Evolutionary conservation across 1,139 yeast species (phyloP).

Genomic region (Geotrichum cucujoidarum): DNA sequence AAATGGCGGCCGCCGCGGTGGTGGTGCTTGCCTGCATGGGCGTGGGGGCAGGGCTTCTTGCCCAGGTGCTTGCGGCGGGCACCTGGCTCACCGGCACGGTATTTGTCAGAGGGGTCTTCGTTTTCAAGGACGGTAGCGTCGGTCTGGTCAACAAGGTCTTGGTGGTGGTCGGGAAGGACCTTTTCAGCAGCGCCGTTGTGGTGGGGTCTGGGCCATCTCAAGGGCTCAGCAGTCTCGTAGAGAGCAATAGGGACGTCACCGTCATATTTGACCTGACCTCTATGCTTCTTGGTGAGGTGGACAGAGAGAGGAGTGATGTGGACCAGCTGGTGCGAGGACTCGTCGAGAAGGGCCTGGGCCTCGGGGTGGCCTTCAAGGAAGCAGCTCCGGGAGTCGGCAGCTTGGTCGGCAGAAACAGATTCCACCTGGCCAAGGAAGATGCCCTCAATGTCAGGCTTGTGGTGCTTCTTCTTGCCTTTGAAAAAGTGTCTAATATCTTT

Average conservation of each 20-base stretch:
- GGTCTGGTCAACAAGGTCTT: no score
- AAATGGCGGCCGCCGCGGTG: background rate
- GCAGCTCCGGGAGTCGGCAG: slow-evolving; percentile 41
- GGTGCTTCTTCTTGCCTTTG: slow-evolving; percentile 46
- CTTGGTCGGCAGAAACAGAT: slow-evolving; percentile 36
- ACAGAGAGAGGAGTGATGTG: slow-evolving; percentile 55
- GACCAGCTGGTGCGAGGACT: slow-evolving; percentile 47
- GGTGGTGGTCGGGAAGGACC: no score
- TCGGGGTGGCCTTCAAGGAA: slow-evolving; percentile 62
- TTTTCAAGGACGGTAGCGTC: no score
- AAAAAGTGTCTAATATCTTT: slow-evolving; percentile 52
- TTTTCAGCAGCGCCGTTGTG: no score
- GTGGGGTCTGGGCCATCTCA: no score
- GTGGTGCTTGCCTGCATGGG: slow-evolving; percentile 1
- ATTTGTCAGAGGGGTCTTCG: no score
- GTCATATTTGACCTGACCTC: slow-evolving; percentile 69
- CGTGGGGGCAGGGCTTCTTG: no score
- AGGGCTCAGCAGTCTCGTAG: slow-evolving; percentile 43
- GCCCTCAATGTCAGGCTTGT: slow-evolving; percentile 49
- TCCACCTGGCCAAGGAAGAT: slow-evolving; percentile 50
- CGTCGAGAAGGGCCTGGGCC: slow-evolving; percentile 60
- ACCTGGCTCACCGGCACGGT: no score
- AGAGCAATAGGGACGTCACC: slow-evolving; percentile 58
- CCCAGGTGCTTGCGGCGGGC: no score
- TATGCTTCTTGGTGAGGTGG: slow-evolving; percentile 64